phyloP scores from a whole-genome alignment of 768 basidiomycete genomes.

The Termitomyces sp. region DNA sequence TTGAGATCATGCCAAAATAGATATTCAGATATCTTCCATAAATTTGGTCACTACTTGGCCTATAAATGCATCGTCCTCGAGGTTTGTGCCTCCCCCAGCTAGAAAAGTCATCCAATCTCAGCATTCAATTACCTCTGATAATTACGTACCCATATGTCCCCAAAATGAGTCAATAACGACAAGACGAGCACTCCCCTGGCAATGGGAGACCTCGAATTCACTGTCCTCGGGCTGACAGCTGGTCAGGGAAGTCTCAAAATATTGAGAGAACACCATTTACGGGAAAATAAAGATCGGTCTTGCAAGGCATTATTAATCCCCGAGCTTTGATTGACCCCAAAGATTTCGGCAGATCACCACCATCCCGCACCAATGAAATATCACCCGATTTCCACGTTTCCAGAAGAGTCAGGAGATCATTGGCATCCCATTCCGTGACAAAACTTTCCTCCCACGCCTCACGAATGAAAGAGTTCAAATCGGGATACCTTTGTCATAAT shows the following conservation, averaged over 20 bases:
- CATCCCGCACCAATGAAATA: slow-evolving; percentile 40
- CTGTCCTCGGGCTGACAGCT: slow-evolving; percentile 48
- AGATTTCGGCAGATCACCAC: slow-evolving; percentile 37
- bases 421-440: slow-evolving; percentile 49
- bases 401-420: slow-evolving; percentile 46
- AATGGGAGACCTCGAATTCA: slow-evolving; percentile 39
- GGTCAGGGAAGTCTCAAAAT: background rate
- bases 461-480: slow-evolving; percentile 47
- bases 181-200: slow-evolving; percentile 37
- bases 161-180: slow-evolving; percentile 53
- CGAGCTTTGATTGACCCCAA: slow-evolving; percentile 44
- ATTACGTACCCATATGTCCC: slow-evolving; percentile 51
- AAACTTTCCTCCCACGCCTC: slow-evolving; percentile 48
- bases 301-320: slow-evolving; percentile 56
- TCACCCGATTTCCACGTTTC: slow-evolving; percentile 50
- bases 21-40: slow-evolving; percentile 32
- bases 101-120: background rate
- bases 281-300: slow-evolving; percentile 58
- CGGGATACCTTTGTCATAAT: slow-evolving; percentile 33
- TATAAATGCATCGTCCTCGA: slow-evolving; percentile 39
- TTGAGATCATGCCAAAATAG: background rate
- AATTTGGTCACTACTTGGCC: slow-evolving; percentile 40
- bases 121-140: background rate
- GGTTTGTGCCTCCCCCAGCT: slow-evolving; percentile 44
- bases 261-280: slow-evolving; percentile 20